A percentile compares a stretch with the other conserved stretches of the same genome.
These are phyloP conservation scores for Arthrobotrys musiformis DNA, from an alignment of 2,329 filamentous ascomycete species.

Conservation along the genomic window DNA sequence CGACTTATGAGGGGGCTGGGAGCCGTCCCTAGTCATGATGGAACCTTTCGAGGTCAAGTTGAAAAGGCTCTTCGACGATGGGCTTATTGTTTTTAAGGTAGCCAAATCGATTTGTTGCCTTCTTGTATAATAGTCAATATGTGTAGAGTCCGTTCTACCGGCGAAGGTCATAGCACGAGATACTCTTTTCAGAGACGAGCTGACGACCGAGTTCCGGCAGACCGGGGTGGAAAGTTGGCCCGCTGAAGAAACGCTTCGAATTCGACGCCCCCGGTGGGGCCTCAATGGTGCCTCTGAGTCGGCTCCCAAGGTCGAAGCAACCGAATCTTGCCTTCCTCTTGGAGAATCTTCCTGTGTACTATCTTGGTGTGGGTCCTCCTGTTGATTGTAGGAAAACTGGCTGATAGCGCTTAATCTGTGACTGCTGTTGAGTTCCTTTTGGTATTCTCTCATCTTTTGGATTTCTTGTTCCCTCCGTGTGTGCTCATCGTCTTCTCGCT, in stretches of 20 bases:
- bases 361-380: not conserved
- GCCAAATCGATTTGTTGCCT: constrained; percentile 29
- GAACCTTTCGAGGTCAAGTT: constrained; percentile 42
- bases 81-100: constrained; percentile 27
- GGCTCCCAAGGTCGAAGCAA: constrained; percentile 47
- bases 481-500: constrained; percentile 51
- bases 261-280: constrained; percentile 36
- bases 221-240: constrained; percentile 34
- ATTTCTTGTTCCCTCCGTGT: constrained; percentile 35
- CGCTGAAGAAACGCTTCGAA: constrained; percentile 44
- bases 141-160: constrained; percentile 30
- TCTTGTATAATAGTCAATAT: constrained; percentile 27
- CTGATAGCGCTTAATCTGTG: constrained; percentile 29
- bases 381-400: not conserved
- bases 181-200: constrained; percentile 54
- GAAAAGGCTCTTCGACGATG: constrained; percentile 38
- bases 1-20: constrained; percentile 32
- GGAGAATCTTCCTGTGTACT: constrained; percentile 18
- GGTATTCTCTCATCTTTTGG: constrained; percentile 40
- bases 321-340: constrained; percentile 39
- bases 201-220: constrained; percentile 52
- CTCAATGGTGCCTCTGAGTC: constrained; percentile 38
- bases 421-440: constrained; percentile 39
- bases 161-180: constrained; percentile 50
- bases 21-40: constrained; percentile 34